Evolutionary conservation across 2,329 filamentous ascomycete species (phyloP).

Genomic region (Fonsecaea pedrosoi): DNA sequence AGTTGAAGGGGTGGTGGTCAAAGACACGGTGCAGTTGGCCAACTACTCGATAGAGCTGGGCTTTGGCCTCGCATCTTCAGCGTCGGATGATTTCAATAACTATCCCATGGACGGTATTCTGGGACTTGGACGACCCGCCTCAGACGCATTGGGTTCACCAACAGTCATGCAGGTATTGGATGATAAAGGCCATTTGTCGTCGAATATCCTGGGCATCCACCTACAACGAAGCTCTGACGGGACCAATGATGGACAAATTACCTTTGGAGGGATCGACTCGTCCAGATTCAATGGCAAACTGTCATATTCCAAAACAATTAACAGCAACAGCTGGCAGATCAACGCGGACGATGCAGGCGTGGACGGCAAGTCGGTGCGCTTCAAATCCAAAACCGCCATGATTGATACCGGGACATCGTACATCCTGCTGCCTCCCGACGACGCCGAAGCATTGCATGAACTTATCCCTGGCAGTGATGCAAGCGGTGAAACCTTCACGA

Average conservation of each 20-base stretch:
- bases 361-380: constrained; percentile 62
- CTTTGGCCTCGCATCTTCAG: constrained; percentile 75
- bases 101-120: constrained; percentile 91
- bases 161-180: constrained; percentile 72
- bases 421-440: constrained; percentile 71
- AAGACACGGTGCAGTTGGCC: constrained; percentile 72
- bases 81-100: constrained; percentile 74
- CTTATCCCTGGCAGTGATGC: constrained; percentile 67
- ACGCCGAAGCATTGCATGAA: constrained; percentile 72
- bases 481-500: constrained; percentile 64
- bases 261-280: constrained; percentile 73
- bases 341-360: constrained; percentile 69
- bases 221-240: constrained; percentile 72
- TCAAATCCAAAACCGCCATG: constrained; percentile 68
- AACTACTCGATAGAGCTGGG: constrained; percentile 68
- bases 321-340: constrained; percentile 71
- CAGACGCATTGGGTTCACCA: constrained; percentile 58
- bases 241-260: constrained; percentile 74
- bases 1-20: constrained; percentile 70
- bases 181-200: constrained; percentile 61
- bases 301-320: constrained; percentile 65
- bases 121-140: constrained; percentile 71
- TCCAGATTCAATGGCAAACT: constrained; percentile 72
- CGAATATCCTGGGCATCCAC: constrained; percentile 74
- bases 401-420: constrained; percentile 86